Evolutionary conservation across 768 basidiomycete genomes (phyloP), one percentile per base, ranked within the genome.

Genomic region (Pulveroboletus sp.): DNA sequence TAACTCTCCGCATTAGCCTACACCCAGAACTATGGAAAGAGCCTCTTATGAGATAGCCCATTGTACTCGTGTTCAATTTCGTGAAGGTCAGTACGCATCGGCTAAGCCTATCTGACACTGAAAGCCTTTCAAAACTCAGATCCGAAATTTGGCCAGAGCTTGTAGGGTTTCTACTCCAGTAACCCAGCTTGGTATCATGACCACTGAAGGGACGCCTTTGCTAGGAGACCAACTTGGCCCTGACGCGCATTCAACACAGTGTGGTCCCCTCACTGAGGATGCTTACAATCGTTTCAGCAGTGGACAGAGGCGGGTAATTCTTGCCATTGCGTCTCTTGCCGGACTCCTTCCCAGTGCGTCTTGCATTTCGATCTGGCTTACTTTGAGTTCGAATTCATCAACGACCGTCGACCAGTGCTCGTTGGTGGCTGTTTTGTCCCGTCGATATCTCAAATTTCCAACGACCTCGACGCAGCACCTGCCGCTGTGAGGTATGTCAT

Each of bases 371-470:
- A 35, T n/a, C 35, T 36, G 2, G 14, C 32, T 18, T 24, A 28
- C 38, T 37, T 35, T 6, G 39, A 39, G 12, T n/a, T 30, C n/a
- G 43, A 18, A 12, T 40, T 21, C 38, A 32, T 28, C 41, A 14
- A 56, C 30, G 14, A 40, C n/a, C 35, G 1, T 35, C 35, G 35
- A 3, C 1, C 47, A 91, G 88, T 85, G 33, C 81, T 91, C 51
- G 80, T 85, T 0, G 70, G 79, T 7, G 83, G 80, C 0, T 79
- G 79, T 1, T 89, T 91, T 62, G 74, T 88, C 3, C 88, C 88
- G 0, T 81, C 82, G 0, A 85, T 91, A 48, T 86, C 87, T 0
- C 77, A 85, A 43, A 81, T 93, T 39, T 80, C 88, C 8, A 66
- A 64, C 26, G 87, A 92, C 51, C 65, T 92, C 9, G 42, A 76